Evolutionary conservation across 2,329 filamentous ascomycete species (phyloP), one percentile per base, ranked within the genome.

Genomic region (Fusarium hostae): DNA sequence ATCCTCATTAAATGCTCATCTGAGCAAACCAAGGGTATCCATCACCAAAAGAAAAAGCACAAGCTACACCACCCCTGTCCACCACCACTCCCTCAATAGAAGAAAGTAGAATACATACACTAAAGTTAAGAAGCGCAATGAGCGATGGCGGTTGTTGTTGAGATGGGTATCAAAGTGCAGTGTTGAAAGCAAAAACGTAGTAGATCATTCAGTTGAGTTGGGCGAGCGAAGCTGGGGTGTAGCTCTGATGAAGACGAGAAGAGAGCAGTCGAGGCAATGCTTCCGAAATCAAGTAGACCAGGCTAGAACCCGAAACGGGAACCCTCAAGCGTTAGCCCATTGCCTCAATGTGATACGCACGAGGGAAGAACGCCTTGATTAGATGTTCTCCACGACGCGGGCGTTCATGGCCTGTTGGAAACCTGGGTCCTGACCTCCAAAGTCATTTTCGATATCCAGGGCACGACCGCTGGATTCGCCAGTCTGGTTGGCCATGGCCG

Each of bases 361-460:
- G 66, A 67, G 43, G 70, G 66, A 60, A 68, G 51, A 73, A 57
- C 28, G 43, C 50, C 69, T 39, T 35, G 37, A 65, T 87, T 86
- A 97, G 81, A 98, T 95, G 82, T 95, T 92, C 86, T 98, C 93
- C 73, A 97, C 87, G 41, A 97, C 86, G 66, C 90, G 89, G 58
- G 94, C 89, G 80, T 96, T 95, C 80, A 97, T 89, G 37, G 94
- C 94, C 76, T 89, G 87, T 82, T 95, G 91, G 81, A 97, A 93
- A 58, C 91, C 89, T 72, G 81, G 71, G 75, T 89, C 86, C 79
- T 83, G 81, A 81, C 82, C 83, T 81, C 84, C 84, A 78, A 87
- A 87, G 68, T 90, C 88, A 71, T 77, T 82, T 61, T 88, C 74
- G 66, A 56, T 74, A 32, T 75, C 67, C 7, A 74, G 63, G 50